phyloP scores from a whole-genome alignment of 2,329 filamentous ascomycete species.

The Pseudogymnoascus sp. region DNA sequence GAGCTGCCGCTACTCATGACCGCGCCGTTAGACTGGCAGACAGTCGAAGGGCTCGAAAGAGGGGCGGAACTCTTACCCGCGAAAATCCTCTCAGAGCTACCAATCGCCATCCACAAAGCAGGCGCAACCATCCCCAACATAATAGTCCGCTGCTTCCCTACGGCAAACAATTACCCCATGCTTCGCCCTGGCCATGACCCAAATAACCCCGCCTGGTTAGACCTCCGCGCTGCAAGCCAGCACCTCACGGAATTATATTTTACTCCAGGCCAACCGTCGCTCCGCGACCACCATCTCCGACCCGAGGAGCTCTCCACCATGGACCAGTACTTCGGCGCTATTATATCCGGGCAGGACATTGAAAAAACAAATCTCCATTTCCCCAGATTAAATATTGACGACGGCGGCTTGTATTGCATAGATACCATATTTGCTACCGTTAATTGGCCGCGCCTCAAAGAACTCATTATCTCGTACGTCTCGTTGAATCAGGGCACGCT shows the following conservation, averaged over 20 bases:
- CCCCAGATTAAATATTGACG: background rate
- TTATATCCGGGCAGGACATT: background rate
- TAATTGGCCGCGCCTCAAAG: background rate
- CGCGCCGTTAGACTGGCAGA: background rate
- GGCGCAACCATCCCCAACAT: background rate
- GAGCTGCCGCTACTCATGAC: background rate
- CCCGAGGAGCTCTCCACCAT: background rate
- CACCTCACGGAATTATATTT: background rate
- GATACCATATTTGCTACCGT: background rate
- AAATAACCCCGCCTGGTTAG: background rate
- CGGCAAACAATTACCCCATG: background rate
- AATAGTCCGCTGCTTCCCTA: background rate
- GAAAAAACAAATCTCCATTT: background rate
- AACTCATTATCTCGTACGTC: background rate
- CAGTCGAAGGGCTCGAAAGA: background rate
- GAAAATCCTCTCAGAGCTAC: background rate
- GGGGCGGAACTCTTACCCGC: background rate
- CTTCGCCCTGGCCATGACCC: background rate
- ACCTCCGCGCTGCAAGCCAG: background rate
- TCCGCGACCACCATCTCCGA: background rate
- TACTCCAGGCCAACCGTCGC: background rate
- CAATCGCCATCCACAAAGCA: slow-evolving; percentile 3
- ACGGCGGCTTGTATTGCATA: background rate
- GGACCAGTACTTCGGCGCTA: background rate
- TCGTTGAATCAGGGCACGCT: background rate